These are phyloP conservation scores for Colletotrichum lentis DNA, from an alignment of 2,329 filamentous ascomycete species.

Conservation along the genomic window DNA sequence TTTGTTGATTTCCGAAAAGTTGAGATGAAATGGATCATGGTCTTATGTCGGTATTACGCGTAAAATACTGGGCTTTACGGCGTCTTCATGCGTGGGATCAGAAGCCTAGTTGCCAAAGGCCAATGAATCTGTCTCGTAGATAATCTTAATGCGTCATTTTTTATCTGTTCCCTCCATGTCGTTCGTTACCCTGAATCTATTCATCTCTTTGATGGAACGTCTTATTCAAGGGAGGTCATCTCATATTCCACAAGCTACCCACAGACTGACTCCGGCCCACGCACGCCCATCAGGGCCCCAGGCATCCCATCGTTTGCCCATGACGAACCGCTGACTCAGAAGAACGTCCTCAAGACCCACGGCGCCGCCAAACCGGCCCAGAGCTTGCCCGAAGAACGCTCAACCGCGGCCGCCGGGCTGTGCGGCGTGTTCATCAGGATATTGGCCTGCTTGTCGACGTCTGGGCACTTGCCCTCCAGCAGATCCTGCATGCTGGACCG, in stretches of 20 bases:
- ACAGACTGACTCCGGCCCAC: too few species aligned
- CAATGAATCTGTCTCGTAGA: conserved; percentile 16
- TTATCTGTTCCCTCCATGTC: too few species aligned
- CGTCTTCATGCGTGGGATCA: background rate
- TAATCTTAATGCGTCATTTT: conserved; percentile 13
- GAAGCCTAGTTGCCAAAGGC: background rate
- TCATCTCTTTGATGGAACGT: too few species aligned
- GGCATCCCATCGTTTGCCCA: too few species aligned
- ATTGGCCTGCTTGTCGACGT: conserved; percentile 34
- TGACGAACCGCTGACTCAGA: background rate
- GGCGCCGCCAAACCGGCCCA: background rate
- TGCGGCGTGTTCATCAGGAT: conserved; percentile 24
- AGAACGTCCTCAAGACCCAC: background rate
- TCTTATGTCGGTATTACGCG: conserved; percentile 17
- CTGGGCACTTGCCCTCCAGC: conserved; percentile 40
- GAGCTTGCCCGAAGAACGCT: background rate
- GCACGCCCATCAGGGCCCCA: too few species aligned
- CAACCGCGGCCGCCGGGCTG: background rate
- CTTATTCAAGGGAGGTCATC: too few species aligned
- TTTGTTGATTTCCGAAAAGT: background rate
- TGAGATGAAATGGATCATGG: conserved; percentile 9
- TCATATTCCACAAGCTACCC: too few species aligned
- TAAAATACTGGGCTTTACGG: background rate
- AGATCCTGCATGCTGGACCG: conserved; percentile 42
- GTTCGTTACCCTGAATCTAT: too few species aligned